These are phyloP conservation scores for Phyllosticta capitalensis DNA, from an alignment of 2,329 filamentous ascomycete genomes.

Conservation along the genomic window DNA sequence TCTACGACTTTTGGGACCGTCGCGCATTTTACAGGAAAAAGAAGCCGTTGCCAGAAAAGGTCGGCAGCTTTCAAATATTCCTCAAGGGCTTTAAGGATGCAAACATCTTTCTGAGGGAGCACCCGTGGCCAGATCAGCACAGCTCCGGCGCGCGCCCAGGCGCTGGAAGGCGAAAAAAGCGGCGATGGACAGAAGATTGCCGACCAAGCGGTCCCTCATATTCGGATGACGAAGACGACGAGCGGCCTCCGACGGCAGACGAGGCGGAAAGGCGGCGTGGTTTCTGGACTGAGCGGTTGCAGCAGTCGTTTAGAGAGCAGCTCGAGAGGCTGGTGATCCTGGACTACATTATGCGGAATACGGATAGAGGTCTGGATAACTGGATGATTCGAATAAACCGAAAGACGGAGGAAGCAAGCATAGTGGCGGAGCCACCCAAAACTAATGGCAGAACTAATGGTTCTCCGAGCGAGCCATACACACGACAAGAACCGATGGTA, in stretches of 20 bases:
- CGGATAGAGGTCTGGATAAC: slow-evolving; percentile 90
- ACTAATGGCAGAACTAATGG: slow-evolving; percentile 37
- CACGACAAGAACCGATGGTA: slow-evolving; percentile 74
- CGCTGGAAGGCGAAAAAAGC: slow-evolving; percentile 55
- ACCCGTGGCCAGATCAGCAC: slow-evolving; percentile 94
- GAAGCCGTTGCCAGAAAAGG: slow-evolving; percentile 78
- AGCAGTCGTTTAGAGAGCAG: slow-evolving; percentile 89
- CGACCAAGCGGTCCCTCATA: slow-evolving; percentile 54
- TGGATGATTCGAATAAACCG: slow-evolving; percentile 99
- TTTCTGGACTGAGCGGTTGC: slow-evolving; percentile 78
- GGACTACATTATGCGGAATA: slow-evolving; percentile 99
- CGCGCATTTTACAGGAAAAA: slow-evolving; percentile 79
- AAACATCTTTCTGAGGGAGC: slow-evolving; percentile 85
- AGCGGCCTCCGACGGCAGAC: slow-evolving; percentile 29
- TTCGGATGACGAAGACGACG: slow-evolving; percentile 54
- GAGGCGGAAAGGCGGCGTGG: slow-evolving; percentile 44
- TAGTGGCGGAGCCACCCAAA: slow-evolving; percentile 75
- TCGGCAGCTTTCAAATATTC: slow-evolving; percentile 95
- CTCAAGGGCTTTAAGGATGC: slow-evolving; percentile 95
- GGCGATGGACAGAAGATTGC: slow-evolving; percentile 70
- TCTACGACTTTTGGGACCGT: slow-evolving; percentile 96
- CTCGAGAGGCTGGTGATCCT: slow-evolving; percentile 94
- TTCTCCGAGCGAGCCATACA: slow-evolving; percentile 53
- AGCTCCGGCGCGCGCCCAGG: slow-evolving; percentile 57
- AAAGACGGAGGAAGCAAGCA: slow-evolving; percentile 70